A percentile compares a stretch with the other conserved stretches of the same genome.
These are phyloP conservation scores for Globisporangium barbulae DNA, from an alignment of 352 stramenopile genomes.

Conservation along the genomic window DNA sequence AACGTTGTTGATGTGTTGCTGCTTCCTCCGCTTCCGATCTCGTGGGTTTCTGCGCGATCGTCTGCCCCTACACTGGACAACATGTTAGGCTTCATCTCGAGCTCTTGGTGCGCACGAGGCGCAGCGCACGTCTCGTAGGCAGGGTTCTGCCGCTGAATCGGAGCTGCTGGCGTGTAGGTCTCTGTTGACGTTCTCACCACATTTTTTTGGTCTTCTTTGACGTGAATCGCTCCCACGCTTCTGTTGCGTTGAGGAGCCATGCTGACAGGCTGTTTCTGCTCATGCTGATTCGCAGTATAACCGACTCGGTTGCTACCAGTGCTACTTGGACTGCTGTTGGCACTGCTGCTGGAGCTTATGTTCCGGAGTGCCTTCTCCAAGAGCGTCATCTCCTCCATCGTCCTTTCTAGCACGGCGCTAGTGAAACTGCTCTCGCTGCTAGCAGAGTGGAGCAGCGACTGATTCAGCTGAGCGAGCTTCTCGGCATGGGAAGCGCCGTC, in stretches of 20 bases:
- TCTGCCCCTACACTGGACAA: background rate
- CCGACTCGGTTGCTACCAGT: background rate
- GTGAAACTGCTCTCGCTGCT: slow-evolving; percentile 41
- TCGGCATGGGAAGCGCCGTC: background rate
- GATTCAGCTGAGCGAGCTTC: slow-evolving; percentile 9
- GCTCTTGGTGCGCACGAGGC: background rate
- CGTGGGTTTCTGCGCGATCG: slow-evolving; percentile 17
- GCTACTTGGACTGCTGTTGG: background rate
- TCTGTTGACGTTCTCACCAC: no score
- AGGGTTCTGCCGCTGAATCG: slow-evolving; percentile 3
- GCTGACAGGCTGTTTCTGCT: background rate
- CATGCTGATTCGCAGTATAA: background rate
- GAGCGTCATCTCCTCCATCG: slow-evolving; percentile 59
- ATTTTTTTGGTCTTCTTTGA: background rate
- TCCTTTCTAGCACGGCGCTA: slow-evolving; percentile 40
- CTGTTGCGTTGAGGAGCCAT: background rate
- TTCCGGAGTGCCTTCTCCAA: slow-evolving; percentile 66
- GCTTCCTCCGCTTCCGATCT: slow-evolving; percentile 23
- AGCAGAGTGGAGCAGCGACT: slow-evolving; percentile 19
- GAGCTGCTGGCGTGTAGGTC: background rate
- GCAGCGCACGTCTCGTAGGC: background rate
- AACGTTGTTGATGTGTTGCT: slow-evolving; percentile 28
- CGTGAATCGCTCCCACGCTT: background rate
- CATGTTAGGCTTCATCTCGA: background rate
- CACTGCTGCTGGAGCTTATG: slow-evolving; percentile 54